Base-by-base conservation (phyloP, 148 eudicot species). In the Gaultheria prostrata region DNA sequence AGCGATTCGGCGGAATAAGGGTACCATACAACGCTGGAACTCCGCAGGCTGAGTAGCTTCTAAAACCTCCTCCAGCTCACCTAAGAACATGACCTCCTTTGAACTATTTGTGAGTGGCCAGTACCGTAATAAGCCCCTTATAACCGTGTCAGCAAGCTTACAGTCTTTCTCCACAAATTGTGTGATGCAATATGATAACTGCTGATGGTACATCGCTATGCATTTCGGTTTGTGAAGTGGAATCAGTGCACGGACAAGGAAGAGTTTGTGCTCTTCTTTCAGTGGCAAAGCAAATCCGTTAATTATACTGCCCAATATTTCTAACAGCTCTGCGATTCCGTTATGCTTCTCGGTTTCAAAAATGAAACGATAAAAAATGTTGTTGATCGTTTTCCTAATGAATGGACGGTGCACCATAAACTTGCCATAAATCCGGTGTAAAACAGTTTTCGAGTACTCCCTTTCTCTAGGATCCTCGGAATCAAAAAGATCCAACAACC, bases 101-200 rank as follows among this genome's bases (percentile, higher is more conserved):
- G 98, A 91, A 88, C 98, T 95, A 83, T 95, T 95, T n/a, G 98
- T 95, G 85, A 95, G 86, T 21, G 97, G 97, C 97, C 98, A 95
- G 88, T 90, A 93, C 86, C 92, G 91, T 84, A 95, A 86, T 59
- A 95, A 84, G 24, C 98, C 98, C 86, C 98, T 91, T 73, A 95
- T 92, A 21, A 95, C 94, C 46, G 97, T 91, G 86, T 93, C 98
- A 49, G 98, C 94, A 86, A 95, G 98, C 87, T 95, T 95, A 83
- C 93, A 86, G 86, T 95, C 98, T 83, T 95, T 95, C 90, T 95
- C 98, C 81, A 92, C 97, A 83, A 95, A 95, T 80, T 95, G 98
- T 8, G 95, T 90, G 35, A 95, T 92, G 87, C 98, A 95, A 70
- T 95, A 95, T 51, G 97, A 92, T 63, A 95, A 81, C 89, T 95